phyloP scores from a whole-genome alignment of 2,329 filamentous ascomycete species.

The Penicillium sp. region DNA sequence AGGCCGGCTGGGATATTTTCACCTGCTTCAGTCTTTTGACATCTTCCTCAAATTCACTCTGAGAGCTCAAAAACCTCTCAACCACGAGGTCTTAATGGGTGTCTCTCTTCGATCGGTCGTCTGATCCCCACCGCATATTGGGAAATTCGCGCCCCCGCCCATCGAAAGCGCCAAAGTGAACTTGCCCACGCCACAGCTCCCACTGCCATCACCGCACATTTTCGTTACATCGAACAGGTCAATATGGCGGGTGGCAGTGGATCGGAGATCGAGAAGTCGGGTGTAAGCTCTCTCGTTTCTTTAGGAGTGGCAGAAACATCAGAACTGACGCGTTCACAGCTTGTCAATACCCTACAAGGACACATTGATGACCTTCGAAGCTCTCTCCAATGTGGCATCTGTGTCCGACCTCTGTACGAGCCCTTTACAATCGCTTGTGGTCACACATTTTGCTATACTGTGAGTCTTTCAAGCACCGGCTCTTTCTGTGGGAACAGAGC shows the following conservation, averaged over 20 bases:
- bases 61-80: no score
- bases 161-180: slow-evolving; percentile 7
- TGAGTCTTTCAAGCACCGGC: slow-evolving; percentile 31
- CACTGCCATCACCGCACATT: slow-evolving; percentile 3
- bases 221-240: not conserved
- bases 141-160: slow-evolving; percentile 15
- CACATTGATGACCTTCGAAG: slow-evolving; percentile 58
- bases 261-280: slow-evolving; percentile 23
- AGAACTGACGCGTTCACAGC: slow-evolving; percentile 24
- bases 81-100: slow-evolving; percentile 1
- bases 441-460: slow-evolving; percentile 66
- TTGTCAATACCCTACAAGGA: slow-evolving; percentile 42
- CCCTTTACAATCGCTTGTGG: slow-evolving; percentile 63
- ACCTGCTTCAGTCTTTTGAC: no score
- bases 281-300: slow-evolving; percentile 22
- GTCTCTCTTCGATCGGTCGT: slow-evolving; percentile 10
- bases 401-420: slow-evolving; percentile 62
- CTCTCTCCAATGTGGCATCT: slow-evolving; percentile 62
- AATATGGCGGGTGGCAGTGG: slow-evolving; percentile 14
- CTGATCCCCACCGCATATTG: slow-evolving; percentile 17
- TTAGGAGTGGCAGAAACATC: not conserved
- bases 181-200: slow-evolving; percentile 4
- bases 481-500: slow-evolving; percentile 11
- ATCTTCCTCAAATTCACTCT: no score
- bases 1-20: no score